phyloP scores from a whole-genome alignment of 345 rosid genomes.

The Linum tenue region DNA sequence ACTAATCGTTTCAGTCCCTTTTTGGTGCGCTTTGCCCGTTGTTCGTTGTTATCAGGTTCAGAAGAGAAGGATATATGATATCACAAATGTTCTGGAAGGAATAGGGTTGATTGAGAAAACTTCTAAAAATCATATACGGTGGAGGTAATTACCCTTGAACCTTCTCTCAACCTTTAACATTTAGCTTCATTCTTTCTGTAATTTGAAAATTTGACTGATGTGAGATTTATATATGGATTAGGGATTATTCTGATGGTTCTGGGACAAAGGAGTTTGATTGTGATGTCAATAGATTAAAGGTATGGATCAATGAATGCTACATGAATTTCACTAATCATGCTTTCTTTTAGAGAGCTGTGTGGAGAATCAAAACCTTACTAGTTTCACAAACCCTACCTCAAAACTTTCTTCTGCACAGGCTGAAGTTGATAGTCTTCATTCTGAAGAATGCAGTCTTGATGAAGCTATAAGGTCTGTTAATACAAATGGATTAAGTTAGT shows the following conservation, averaged over 20 bases:
- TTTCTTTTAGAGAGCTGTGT: neutral
- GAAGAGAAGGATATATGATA: slow-evolving; percentile 83
- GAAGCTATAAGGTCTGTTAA: slow-evolving; percentile 49
- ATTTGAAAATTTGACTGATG: neutral
- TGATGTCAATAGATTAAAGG: slow-evolving; percentile 45
- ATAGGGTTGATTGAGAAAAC: slow-evolving; percentile 73
- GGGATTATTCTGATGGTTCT: slow-evolving; percentile 38
- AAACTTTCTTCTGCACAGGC: slow-evolving; percentile 24
- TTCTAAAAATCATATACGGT: slow-evolving; percentile 64
- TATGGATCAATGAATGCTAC: slow-evolving; percentile 9
- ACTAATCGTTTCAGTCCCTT: no score
- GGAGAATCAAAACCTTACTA: neutral
- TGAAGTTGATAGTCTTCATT: slow-evolving; percentile 41
- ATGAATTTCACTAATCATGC: slow-evolving; percentile 1
- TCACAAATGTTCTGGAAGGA: slow-evolving; percentile 82
- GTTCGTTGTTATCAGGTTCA: slow-evolving; percentile 43
- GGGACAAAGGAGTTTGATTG: slow-evolving; percentile 38
- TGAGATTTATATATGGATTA: slow-evolving; percentile 23
- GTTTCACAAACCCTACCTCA: neutral
- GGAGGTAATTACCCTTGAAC: slow-evolving; percentile 41
- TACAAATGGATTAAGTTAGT: neutral
- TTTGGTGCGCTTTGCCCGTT: no score
- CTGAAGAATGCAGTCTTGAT: slow-evolving; percentile 49
- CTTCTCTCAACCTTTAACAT: slow-evolving; percentile 3
- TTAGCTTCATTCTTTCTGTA: neutral